phyloP scores from a whole-genome alignment of 2,329 filamentous ascomycete species.

The Stagonosporopsis cucurbitacearum region DNA sequence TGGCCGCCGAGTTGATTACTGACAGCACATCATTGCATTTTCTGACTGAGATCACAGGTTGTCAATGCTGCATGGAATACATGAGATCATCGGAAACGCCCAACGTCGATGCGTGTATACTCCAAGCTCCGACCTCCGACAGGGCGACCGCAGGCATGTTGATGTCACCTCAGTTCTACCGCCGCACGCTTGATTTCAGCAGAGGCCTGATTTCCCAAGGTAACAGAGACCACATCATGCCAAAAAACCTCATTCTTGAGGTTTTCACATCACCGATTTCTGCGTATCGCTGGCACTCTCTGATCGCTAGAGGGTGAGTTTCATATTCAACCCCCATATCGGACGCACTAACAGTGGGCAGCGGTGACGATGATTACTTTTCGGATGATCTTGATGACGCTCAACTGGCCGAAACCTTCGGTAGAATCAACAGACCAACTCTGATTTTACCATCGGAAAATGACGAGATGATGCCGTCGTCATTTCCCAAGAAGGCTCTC shows the following conservation, averaged over 20 bases:
- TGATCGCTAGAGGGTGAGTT: constrained; percentile 11
- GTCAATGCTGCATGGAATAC: neutral
- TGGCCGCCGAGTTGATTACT: too few species aligned
- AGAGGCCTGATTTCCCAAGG: constrained; percentile 8
- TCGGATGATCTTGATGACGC: constrained; percentile 19
- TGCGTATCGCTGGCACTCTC: constrained; percentile 27
- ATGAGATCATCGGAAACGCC: neutral
- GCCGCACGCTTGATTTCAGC: constrained; percentile 11
- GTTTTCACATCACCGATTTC: constrained; percentile 24
- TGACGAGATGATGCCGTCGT: constrained; percentile 25
- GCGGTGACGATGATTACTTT: constrained; percentile 31
- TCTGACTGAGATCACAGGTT: neutral
- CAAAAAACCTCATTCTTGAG: constrained; percentile 8
- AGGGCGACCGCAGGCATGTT: constrained; percentile 21
- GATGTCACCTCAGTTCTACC: constrained; percentile 19
- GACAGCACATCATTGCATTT: too few species aligned
- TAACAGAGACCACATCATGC: neutral
- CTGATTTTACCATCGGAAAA: constrained; percentile 21
- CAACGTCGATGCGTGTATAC: constrained; percentile 21
- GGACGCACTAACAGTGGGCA: neutral
- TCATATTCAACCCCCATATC: too few species aligned
- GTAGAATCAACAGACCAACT: constrained; percentile 16
- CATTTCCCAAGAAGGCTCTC: constrained; percentile 17
- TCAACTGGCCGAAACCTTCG: constrained; percentile 4
- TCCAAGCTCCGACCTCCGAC: constrained; percentile 27